phyloP scores from a whole-genome alignment of 1,284 basidiomycete genomes.

The Tilletia caries region DNA sequence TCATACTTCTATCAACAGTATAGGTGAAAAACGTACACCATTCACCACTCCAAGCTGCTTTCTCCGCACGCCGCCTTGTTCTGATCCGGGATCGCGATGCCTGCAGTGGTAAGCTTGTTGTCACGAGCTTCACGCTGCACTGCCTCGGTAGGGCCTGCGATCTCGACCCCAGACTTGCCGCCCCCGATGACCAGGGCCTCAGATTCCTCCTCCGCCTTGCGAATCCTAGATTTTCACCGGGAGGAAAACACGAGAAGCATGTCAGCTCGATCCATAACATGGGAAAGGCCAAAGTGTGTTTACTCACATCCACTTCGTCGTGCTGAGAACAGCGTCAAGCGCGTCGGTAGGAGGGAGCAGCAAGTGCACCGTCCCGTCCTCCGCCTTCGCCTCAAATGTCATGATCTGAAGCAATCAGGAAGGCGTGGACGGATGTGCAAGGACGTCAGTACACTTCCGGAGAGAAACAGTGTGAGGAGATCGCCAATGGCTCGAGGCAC shows the following conservation, averaged over 20 bases:
- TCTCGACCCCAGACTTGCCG: conserved; percentile 19
- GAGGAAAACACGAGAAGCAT: neutral
- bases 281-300: no score
- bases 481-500: neutral
- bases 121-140: conserved; percentile 11
- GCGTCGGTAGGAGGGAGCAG: conserved; percentile 63
- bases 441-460: neutral
- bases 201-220: conserved; percentile 42
- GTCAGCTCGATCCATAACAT: neutral
- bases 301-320: conserved; percentile 63
- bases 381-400: conserved; percentile 64
- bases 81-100: neutral
- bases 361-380: conserved; percentile 57
- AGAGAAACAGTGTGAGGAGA: neutral
- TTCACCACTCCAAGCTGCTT: conserved; percentile 4
- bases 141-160: conserved; percentile 18
- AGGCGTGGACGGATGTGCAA: neutral
- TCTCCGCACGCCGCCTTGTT: conserved; percentile 10
- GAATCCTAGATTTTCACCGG: conserved; percentile 14
- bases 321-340: conserved; percentile 67
- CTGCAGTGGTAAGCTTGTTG: conserved; percentile 6
- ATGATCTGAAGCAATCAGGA: conserved; percentile 60
- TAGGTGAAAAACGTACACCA: no score
- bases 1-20: no score
- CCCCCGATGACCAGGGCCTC: conserved; percentile 24